Evolutionary conservation across 2,329 filamentous ascomycete species (phyloP).

Genomic region (Sclerotinia borealis): DNA sequence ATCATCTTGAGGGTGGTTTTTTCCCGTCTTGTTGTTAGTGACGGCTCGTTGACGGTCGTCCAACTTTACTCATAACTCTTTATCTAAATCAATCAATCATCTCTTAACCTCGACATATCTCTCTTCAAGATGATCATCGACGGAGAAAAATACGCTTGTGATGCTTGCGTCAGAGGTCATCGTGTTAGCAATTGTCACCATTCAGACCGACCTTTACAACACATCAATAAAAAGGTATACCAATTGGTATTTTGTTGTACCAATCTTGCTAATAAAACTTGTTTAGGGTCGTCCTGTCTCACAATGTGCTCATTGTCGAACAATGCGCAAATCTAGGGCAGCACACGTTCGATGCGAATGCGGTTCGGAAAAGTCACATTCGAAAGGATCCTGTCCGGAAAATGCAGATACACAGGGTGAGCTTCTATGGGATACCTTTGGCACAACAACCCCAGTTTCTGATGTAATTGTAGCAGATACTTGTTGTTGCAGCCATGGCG

Average conservation of each 20-base stretch:
- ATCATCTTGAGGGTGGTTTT: constrained; percentile 26
- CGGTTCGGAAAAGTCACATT: constrained; percentile 79
- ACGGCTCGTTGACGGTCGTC: constrained; percentile 24
- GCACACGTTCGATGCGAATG: constrained; percentile 97
- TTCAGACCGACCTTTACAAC: constrained; percentile 80
- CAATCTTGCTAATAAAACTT: constrained; percentile 7
- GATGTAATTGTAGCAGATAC: constrained; percentile 45
- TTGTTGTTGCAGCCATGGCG: constrained; percentile 66
- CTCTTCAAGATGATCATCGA: constrained; percentile 66
- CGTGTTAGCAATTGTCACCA: constrained; percentile 98
- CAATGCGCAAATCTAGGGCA: constrained; percentile 90
- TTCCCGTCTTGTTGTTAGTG: constrained; percentile 12
- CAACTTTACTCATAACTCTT: constrained; percentile 6
- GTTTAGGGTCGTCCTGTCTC: constrained; percentile 77
- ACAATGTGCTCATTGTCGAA: constrained; percentile 95
- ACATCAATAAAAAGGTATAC: constrained; percentile 80
- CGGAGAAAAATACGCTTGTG: constrained; percentile 96
- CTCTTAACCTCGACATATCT: constrained; percentile 19
- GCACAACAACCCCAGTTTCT: constrained; percentile 30
- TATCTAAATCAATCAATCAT: neutral
- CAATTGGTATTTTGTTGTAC: neutral
- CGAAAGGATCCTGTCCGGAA: constrained; percentile 48
- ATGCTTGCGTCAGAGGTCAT: constrained; percentile 88
- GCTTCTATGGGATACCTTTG: constrained; percentile 26
- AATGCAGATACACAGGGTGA: constrained; percentile 38